Evolutionary conservation across 305 asterid genomes (phyloP).

Genomic region (Rubia tinctorum): DNA sequence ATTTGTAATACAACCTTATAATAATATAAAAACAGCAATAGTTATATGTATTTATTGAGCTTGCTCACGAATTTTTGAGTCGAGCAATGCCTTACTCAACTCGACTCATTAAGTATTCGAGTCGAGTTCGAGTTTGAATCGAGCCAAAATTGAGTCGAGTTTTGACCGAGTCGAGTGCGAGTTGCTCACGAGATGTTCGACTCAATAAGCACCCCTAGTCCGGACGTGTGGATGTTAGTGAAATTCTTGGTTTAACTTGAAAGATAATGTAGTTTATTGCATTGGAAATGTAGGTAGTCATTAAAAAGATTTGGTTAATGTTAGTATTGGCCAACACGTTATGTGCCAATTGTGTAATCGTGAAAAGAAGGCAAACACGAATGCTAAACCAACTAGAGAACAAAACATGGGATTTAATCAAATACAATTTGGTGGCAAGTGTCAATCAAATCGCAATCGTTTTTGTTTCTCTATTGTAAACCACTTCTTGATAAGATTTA

Average conservation of each 20-base stretch:
- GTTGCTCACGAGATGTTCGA: no score
- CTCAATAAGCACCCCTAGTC: no score
- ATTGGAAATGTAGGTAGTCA: background rate
- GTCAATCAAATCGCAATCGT: background rate
- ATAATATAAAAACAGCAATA: no score
- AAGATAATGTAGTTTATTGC: background rate
- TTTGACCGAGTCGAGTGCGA: no score
- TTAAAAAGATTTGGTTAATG: background rate
- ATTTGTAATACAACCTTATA: no score
- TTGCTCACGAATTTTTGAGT: no score
- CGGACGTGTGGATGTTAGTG: no score
- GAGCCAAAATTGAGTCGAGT: no score
- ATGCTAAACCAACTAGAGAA: background rate
- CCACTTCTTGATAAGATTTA: background rate
- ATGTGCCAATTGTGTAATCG: background rate
- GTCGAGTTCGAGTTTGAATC: no score
- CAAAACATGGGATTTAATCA: background rate
- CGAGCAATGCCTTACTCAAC: no score
- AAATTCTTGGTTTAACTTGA: background rate
- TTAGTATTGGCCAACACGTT: background rate
- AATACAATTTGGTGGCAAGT: conserved; percentile 7
- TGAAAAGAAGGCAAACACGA: background rate
- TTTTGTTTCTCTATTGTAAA: background rate
- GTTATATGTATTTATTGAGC: no score
- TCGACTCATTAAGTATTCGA: no score